Percentiles rank a stretch among this genome's conserved stretches.
Conservation (phyloP, 371 early-diverging fungal species). For the Mortierella polycephala region DNA sequence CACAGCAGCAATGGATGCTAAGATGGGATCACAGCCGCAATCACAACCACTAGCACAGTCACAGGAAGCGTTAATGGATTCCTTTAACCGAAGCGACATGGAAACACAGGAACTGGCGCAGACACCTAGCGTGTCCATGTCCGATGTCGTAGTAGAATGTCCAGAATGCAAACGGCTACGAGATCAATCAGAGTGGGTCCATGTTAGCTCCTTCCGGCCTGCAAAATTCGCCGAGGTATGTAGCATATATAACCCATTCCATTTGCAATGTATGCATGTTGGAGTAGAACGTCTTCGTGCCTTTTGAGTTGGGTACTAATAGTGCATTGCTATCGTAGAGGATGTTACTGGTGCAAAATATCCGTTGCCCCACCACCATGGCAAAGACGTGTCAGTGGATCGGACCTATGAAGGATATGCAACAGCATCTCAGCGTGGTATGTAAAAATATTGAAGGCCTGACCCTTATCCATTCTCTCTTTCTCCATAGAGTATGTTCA, state of each 20-base stretch:
- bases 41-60: too few relatives aligned
- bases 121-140: too few relatives aligned
- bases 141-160: constrained; percentile 16
- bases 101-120: background rate
- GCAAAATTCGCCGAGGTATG: constrained; percentile 36
- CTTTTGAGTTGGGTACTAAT: too few relatives aligned
- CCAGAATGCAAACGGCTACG: constrained; percentile 21
- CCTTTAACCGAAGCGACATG: background rate
- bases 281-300: too few relatives aligned
- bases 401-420: constrained; percentile 26
- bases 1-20: too few relatives aligned
- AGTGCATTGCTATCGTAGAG: constrained; percentile 15
- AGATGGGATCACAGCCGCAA: too few relatives aligned
- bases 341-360: constrained; percentile 20
- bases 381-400: constrained; percentile 39
- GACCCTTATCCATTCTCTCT: background rate
- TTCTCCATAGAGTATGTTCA: background rate
- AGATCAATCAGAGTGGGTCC: constrained; percentile 5
- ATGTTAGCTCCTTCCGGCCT: constrained; percentile 23
- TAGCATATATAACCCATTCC: too few relatives aligned
- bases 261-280: too few relatives aligned
- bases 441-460: background rate
- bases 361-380: constrained; percentile 42
- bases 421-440: constrained; percentile 31
- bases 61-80: too few relatives aligned